Evolutionary conservation across 768 basidiomycete species (phyloP).

Genomic region (Agaricus sinodeliciosus): DNA sequence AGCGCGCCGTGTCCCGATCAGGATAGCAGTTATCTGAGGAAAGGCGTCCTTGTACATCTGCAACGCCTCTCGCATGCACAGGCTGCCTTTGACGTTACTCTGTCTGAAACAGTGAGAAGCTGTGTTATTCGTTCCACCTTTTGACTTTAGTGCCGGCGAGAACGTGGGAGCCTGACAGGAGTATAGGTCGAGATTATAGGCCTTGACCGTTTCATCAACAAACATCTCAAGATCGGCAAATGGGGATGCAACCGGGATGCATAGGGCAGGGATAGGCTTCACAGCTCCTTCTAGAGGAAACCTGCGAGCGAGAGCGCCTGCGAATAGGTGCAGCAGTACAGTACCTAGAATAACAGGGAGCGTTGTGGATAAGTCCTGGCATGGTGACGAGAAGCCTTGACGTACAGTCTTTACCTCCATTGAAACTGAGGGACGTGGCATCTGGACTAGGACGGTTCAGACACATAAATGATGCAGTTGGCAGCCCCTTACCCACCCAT

Average conservation of each 20-base stretch:
- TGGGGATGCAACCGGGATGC: conserved; percentile 87
- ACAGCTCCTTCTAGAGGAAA: conserved; percentile 25
- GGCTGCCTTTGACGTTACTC: conserved; percentile 42
- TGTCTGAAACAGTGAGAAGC: conserved; percentile 16
- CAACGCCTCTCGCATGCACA: conserved; percentile 77
- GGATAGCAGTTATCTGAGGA: conserved; percentile 67
- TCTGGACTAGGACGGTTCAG: conserved; percentile 42
- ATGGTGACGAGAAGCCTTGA: conserved; percentile 10
- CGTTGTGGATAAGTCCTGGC: not conserved
- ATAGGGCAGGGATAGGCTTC: conserved; percentile 59
- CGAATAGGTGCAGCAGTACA: conserved; percentile 87
- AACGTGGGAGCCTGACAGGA: conserved; percentile 27
- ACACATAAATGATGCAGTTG: conserved; percentile 13
- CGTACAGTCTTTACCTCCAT: conserved; percentile 97
- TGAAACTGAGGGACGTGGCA: conserved; percentile 85
- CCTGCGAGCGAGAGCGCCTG: conserved; percentile 57
- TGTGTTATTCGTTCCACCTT: too few relatives aligned
- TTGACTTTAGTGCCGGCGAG: too few relatives aligned
- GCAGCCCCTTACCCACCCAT: conserved; percentile 59
- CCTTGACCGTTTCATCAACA: conserved; percentile 52
- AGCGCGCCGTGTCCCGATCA: conserved; percentile 82
- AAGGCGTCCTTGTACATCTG: conserved; percentile 61
- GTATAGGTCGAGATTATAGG: conserved; percentile 76
- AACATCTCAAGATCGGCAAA: conserved; percentile 82
- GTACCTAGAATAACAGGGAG: conserved; percentile 54